Evolutionary conservation across 352 stramenopile species (phyloP).

Genomic region (Phytopythium chamaehyphon): DNA sequence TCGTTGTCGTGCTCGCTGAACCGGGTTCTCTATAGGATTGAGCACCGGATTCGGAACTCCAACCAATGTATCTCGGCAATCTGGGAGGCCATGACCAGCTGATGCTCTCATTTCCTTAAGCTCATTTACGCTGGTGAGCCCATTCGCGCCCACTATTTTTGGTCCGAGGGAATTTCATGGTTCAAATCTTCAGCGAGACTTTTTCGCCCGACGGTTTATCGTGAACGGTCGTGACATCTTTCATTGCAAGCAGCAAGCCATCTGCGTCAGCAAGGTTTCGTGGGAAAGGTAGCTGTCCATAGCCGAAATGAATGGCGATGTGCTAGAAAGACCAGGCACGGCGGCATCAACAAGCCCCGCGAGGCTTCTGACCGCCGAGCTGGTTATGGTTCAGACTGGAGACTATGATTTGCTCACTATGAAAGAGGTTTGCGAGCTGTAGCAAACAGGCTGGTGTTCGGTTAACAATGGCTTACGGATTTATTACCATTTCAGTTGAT

Average conservation of each 20-base stretch:
- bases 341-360: neutral
- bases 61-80: too few relatives aligned
- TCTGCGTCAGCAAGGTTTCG: neutral
- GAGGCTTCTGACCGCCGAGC: slow-evolving; percentile 30
- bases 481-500: too few relatives aligned
- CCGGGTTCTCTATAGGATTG: neutral
- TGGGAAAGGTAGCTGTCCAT: neutral
- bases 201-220: neutral
- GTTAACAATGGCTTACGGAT: too few relatives aligned
- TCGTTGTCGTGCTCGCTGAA: neutral
- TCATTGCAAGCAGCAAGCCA: too few relatives aligned
- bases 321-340: neutral
- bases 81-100: too few relatives aligned
- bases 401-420: slow-evolving; percentile 55
- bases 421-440: too few relatives aligned
- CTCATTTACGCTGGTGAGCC: too few relatives aligned
- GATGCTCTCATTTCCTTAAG: neutral
- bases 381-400: slow-evolving; percentile 53
- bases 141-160: neutral
- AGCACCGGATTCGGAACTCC: neutral
- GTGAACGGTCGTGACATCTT: slow-evolving; percentile 1
- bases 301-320: neutral
- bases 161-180: too few relatives aligned
- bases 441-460: too few relatives aligned
- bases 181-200: too few relatives aligned